Evolutionary conservation across 768 basidiomycete genomes (phyloP), one percentile per base, ranked within the genome.

Genomic region (Chalciporus piperatus): DNA sequence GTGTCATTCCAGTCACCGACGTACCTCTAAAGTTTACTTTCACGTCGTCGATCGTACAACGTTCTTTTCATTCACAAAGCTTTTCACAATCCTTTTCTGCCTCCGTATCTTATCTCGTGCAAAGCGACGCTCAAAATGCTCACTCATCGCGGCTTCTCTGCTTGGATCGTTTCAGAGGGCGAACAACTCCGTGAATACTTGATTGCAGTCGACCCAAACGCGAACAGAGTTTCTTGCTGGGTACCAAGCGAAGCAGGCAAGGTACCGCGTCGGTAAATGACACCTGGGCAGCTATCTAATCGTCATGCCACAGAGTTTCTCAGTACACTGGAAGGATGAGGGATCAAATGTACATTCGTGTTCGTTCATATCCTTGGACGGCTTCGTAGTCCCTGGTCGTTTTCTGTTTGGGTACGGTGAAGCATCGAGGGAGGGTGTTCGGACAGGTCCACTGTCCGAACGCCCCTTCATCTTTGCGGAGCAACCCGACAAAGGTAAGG

Each of bases 311-410:
- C 56, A 87, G 85, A 64, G 56, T 6, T 88, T 88, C 63, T 70
- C 73, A 4, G 77, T 88, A 0, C 76, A 81, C 57, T 89, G 86
- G 87, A 74, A 72, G 37, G 86, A 89, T 59, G 71, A 77, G 49
- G 85, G 79, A 28, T 73, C 79, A 33, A 62, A 63, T 25, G 62
- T 80, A 6, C 75, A 80, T 47, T 80, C 82, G 4, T 85, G 82
- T 51, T 69, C 77, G 0, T 87, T 77, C 59, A 80, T 89, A 19
- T 73, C 71, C n/a, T 67, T 89, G 8, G 87, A 89, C 60, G 86
- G 85, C 3, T 73, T 78, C 46, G 67, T 74, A 3, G 80, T 83
- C 2, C 80, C 87, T 1, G 87, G 86, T 5, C 70, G 79, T 14
- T 87, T 85, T 58, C 62, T 87, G 16, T 75, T 70, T 27, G 86